Percentiles rank a stretch among this genome's conserved stretches.
phyloP scores from a whole-genome alignment of 1,284 basidiomycete species.

The Afroboletus lepidellus region DNA sequence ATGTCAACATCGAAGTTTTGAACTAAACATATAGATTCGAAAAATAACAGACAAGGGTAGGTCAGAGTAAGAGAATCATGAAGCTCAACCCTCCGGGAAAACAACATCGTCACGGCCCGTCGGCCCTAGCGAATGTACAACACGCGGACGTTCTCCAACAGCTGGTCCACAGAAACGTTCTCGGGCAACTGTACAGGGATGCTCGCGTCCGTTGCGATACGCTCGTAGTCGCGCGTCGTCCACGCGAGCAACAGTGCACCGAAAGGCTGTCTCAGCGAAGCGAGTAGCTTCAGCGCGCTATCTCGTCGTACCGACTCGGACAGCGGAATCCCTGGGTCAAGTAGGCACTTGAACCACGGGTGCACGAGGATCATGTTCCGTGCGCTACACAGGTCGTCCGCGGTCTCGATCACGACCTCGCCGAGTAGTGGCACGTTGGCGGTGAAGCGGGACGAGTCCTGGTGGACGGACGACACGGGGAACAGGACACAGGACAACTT shows the following conservation, averaged over 20 bases:
- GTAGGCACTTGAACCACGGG: background rate
- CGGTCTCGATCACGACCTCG: background rate
- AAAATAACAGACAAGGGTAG: too few relatives aligned
- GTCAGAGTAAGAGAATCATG: too few relatives aligned
- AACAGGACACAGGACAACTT: constrained; percentile 3
- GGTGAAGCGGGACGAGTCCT: background rate
- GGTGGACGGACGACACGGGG: background rate
- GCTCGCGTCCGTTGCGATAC: background rate
- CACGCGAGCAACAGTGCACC: constrained; percentile 4
- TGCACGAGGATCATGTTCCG: constrained; percentile 2
- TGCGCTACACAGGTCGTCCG: background rate
- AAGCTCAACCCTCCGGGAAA: too few relatives aligned
- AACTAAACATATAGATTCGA: too few relatives aligned
- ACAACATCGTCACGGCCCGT: too few relatives aligned
- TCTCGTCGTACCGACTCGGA: background rate
- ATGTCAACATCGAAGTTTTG: too few relatives aligned
- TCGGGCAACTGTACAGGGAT: constrained; percentile 2
- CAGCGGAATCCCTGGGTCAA: background rate
- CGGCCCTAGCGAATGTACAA: constrained; percentile 6
- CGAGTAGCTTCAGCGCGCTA: constrained; percentile 3
- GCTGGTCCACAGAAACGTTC: background rate
- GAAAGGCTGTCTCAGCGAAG: background rate
- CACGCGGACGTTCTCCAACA: background rate
- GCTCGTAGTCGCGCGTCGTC: constrained; percentile 1
- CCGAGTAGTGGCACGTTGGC: background rate